phyloP scores from a whole-genome alignment of 768 basidiomycete genomes.

The Suillus subaureus region DNA sequence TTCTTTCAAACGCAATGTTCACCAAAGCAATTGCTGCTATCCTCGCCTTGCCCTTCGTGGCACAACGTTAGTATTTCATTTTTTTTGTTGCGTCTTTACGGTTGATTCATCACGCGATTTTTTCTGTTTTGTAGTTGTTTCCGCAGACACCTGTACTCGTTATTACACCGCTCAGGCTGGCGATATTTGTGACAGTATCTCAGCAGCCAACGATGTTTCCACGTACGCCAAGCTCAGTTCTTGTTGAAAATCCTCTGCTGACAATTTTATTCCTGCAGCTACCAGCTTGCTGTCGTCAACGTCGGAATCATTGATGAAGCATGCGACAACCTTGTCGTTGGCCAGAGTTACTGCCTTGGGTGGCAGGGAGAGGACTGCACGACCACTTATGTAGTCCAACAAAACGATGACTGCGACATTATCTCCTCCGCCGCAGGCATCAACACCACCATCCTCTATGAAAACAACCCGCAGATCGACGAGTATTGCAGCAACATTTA shows the following conservation, averaged over 20 bases:
- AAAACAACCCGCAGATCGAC: conserved; percentile 79
- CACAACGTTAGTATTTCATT: conserved; percentile 38
- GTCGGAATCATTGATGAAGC: conserved; percentile 43
- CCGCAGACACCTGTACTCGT: conserved; percentile 51
- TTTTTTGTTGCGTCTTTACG: neutral
- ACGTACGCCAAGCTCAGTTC: conserved; percentile 44
- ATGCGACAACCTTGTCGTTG: conserved; percentile 63
- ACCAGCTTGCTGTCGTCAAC: conserved; percentile 74
- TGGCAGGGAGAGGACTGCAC: conserved; percentile 60
- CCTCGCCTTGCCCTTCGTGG: conserved; percentile 49
- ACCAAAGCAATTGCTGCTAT: conserved; percentile 39
- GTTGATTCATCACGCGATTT: neutral
- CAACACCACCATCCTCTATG: conserved; percentile 54
- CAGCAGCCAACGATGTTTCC: conserved; percentile 59
- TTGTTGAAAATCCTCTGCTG: neutral
- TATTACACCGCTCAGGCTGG: conserved; percentile 59
- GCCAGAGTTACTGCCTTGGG: conserved; percentile 63
- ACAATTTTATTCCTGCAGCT: conserved; percentile 42
- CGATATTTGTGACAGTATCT: conserved; percentile 75
- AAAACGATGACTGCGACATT: conserved; percentile 60
- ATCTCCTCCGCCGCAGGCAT: conserved; percentile 44
- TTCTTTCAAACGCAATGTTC: conserved; percentile 37
- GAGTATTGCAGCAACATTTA: conserved; percentile 65
- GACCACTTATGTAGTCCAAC: conserved; percentile 55
- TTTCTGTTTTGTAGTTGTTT: conserved; percentile 23